Base-by-base conservation (phyloP, 148 eudicot genomes). In the Pharnaceum exiguum region DNA sequence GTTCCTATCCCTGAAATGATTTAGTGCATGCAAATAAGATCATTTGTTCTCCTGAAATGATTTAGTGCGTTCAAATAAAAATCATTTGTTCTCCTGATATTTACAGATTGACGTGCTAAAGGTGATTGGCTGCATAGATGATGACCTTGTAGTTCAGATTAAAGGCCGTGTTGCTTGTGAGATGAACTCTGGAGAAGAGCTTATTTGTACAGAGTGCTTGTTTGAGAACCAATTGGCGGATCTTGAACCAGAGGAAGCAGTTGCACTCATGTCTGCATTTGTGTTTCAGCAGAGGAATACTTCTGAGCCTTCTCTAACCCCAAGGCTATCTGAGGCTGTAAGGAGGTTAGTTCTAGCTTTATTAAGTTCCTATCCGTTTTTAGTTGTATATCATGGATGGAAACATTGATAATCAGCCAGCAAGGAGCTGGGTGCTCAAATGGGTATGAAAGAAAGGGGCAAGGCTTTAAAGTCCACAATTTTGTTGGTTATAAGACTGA, bases 131-230 rank as follows among this genome's bases (percentile, higher is more conserved):
- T 93, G 99, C 59, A 80, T 93, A 69, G 95, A 93, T 74, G 79
- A 85, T 62, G 96, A 88, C 59, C 90, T 93, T 60, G 99, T 85
- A 32, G 96, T 93, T 73, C 96, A 93, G 82, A 83, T 93, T 23
- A 93, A 93, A 72, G 99, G 99, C 16, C 95, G 99, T 51, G 96
- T 93, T 71, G 99, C 99, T 60, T 93, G 99, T 75, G 99, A 93
- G 81, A 93, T 93, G 99, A 93, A 93, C 68, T 93, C 96, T 51
- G 99, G 96, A 60, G 99, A 93, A 77, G 99, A 93, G 76, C 69
- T 93, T 70, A 93, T 93, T 74, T 85, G 91, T 79, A 80, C 99
- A 0, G 99, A 93, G 63, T 93, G 96, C 69, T 81, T 93, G 81
- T 93, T 93, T 78, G 99, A 93, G 71, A 93, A 89, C 66, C 99